phyloP scores from a whole-genome alignment of 345 rosid species.

The Gossypium thurberi region DNA sequence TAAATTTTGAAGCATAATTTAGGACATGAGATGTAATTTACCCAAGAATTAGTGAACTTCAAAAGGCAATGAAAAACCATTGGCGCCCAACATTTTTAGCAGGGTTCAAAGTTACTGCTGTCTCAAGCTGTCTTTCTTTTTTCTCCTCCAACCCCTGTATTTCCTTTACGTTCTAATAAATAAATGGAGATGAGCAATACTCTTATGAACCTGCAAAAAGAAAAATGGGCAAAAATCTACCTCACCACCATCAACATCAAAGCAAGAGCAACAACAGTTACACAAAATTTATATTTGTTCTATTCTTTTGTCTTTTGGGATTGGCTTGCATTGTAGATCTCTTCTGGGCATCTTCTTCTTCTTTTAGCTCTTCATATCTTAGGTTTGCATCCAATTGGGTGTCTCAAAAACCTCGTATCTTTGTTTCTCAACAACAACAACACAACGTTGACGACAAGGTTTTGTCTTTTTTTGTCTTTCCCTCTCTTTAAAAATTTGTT shows the following conservation, averaged over 20 bases:
- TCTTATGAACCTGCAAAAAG: constrained; percentile 11
- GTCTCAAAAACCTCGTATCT: constrained; percentile 20
- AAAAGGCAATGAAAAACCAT: constrained; percentile 27
- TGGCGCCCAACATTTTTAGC: constrained; percentile 49
- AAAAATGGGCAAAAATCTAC: constrained; percentile 32
- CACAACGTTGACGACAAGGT: constrained; percentile 23
- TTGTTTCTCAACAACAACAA: constrained; percentile 18
- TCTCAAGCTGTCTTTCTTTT: neutral
- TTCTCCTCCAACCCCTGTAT: constrained; percentile 9
- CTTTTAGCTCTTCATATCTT: constrained; percentile 21
- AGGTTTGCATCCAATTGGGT: constrained; percentile 40
- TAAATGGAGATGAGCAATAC: constrained; percentile 8
- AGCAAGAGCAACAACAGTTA: constrained; percentile 24
- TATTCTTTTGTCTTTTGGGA: constrained; percentile 32
- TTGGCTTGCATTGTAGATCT: constrained; percentile 35
- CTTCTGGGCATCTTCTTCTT: constrained; percentile 30
- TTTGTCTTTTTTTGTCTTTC: neutral
- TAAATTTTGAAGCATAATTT: neutral
- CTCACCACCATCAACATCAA: constrained; percentile 19
- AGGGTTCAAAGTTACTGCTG: neutral
- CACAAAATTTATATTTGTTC: constrained; percentile 24
- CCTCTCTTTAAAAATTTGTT: neutral
- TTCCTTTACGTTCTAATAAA: neutral
- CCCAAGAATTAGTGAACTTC: too few species aligned
- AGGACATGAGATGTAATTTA: neutral